These are phyloP conservation scores for Jackrogersella minutella DNA, from an alignment of 495 filamentous ascomycete species.

Conservation along the genomic window DNA sequence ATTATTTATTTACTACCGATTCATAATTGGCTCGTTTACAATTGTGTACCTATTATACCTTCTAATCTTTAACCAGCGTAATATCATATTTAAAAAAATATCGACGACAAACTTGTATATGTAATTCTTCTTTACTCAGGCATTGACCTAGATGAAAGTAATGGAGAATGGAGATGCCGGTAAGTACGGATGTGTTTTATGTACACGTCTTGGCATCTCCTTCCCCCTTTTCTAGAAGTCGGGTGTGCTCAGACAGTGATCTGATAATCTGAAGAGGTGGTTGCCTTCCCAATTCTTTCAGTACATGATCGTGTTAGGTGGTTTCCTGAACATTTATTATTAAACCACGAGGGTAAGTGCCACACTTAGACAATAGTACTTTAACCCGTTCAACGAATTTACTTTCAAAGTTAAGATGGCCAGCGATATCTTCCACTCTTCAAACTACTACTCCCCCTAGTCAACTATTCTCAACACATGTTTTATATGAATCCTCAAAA, in stretches of 20 bases:
- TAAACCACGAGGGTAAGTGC: background rate
- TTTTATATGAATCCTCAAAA: constrained; percentile 14
- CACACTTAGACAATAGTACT: background rate
- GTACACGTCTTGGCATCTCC: too few relatives aligned
- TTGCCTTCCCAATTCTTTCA: background rate
- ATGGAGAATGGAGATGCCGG: too few relatives aligned
- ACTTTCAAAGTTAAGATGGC: background rate
- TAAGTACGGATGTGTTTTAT: too few relatives aligned
- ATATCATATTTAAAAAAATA: too few relatives aligned
- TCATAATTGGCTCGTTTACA: too few relatives aligned
- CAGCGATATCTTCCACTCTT: background rate
- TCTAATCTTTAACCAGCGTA: too few relatives aligned
- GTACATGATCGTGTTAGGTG: background rate
- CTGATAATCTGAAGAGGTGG: background rate
- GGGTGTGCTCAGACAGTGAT: background rate
- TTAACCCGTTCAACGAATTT: background rate
- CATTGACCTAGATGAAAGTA: too few relatives aligned
- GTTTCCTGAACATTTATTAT: background rate
- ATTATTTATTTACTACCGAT: too few relatives aligned
- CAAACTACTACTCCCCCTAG: constrained; percentile 7
- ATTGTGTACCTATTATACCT: too few relatives aligned
- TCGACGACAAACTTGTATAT: too few relatives aligned
- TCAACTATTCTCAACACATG: constrained; percentile 12
- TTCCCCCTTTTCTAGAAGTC: too few relatives aligned
- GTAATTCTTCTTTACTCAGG: too few relatives aligned